Conservation (phyloP, 169 alveolate species). For the Babesia ovata region DNA sequence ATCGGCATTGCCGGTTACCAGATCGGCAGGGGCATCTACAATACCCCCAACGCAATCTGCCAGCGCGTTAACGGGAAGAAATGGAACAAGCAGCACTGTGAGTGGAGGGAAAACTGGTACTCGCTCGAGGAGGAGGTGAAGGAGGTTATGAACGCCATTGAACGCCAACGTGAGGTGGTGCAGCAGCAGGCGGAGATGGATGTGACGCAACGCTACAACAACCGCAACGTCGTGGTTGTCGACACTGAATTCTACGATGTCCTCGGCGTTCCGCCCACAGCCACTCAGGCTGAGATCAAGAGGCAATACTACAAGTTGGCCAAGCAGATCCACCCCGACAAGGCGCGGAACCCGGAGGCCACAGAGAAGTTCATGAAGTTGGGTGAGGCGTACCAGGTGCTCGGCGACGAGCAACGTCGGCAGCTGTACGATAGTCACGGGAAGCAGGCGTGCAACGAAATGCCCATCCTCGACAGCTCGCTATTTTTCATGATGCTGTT, state of each 20-base stretch:
- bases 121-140: conserved; percentile 79
- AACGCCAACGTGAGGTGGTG: conserved; percentile 51
- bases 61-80: conserved; percentile 83
- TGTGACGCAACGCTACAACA: neutral
- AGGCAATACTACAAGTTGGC: conserved; percentile 87
- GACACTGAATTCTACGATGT: conserved; percentile 84
- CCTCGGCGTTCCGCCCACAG: conserved; percentile 82
- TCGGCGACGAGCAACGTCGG: conserved; percentile 92
- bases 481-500: conserved; percentile 87
- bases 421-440: conserved; percentile 90
- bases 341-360: conserved; percentile 88
- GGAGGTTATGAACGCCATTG: conserved; percentile 42
- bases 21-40: conserved; percentile 83
- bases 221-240: conserved; percentile 68
- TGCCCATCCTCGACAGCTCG: conserved; percentile 86
- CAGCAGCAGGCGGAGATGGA: conserved; percentile 17
- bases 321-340: conserved; percentile 91
- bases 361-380: conserved; percentile 82
- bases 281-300: conserved; percentile 79
- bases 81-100: conserved; percentile 86
- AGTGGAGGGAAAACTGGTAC: conserved; percentile 82
- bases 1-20: conserved; percentile 89
- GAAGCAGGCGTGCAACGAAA: conserved; percentile 86
- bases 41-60: conserved; percentile 88
- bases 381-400: conserved; percentile 92